Base-by-base conservation (phyloP, 805 yeast genomes). In the Wickerhamomyces tratensis region DNA sequence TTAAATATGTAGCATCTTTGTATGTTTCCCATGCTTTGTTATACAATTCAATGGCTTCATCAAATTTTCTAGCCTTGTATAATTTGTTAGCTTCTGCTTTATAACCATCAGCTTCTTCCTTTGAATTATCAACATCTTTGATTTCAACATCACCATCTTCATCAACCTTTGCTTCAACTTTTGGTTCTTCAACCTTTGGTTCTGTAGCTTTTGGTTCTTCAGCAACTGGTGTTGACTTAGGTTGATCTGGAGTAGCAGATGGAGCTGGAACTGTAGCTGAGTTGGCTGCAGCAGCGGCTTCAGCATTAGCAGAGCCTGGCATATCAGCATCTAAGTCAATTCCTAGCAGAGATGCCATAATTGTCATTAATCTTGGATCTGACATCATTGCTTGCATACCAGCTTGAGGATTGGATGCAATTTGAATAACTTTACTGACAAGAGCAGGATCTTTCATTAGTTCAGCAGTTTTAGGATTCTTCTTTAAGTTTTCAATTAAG, bases 1-100 rank as follows among this genome's bases (percentile, higher is more conserved):
- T 93, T 61, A 93, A 73, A 61, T 84, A 93, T 1, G 98, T 91
- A 57, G 91, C 86, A 60, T 93, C 98, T 57, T 79, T 74, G 65
- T 71, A 65, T 20, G 79, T 61, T 33, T 80, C 83, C 84, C 87
- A 93, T 2, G 99, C 99, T 58, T 79, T 74, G 59, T 85, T 71
- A 67, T 93, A 93, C 48, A 77, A 69, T 44, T 68, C 86, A 59
- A 93, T 91, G 37, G 99, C 98, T 57, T 83, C 95, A 58, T 87
- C 96, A 52, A 93, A 93, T 57, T 88, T 72, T 61, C 83, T 84
- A 50, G 80, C 70, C 65, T 93, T 93, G 74, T 93, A 93, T 39
- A 85, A 69, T 40, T 74, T 69, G 67, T 93, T 93, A 49, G 97
- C 99, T 62, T 80, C 77, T 6, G 84, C 83, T 62, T 93, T 93